These are phyloP conservation scores for Setaria viridis DNA, from an alignment of 202 grass and related monocot species.

Conservation along the genomic window DNA sequence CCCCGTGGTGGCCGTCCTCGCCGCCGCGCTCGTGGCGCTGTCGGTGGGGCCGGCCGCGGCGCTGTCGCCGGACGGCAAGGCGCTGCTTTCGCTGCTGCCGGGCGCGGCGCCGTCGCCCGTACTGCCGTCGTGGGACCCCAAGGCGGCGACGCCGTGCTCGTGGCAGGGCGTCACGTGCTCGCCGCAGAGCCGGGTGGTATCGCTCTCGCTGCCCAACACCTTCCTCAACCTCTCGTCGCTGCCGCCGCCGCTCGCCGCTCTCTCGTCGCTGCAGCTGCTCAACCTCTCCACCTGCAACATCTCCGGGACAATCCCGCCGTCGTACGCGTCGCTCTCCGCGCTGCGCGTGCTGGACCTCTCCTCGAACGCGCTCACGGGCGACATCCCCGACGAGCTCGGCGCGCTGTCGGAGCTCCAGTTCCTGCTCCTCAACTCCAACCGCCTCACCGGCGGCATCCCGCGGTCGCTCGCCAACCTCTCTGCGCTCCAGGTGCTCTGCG, in stretches of 20 bases:
- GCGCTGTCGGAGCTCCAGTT: conserved; percentile 69
- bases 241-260: conserved; percentile 61
- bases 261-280: conserved; percentile 86
- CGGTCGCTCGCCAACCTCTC: conserved; percentile 71
- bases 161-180: conserved; percentile 96
- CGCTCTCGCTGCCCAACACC: conserved; percentile 83
- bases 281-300: conserved; percentile 96
- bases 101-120: conserved; percentile 54
- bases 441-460: conserved; percentile 70
- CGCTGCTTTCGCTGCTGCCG: conserved; percentile 71
- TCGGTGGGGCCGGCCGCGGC: neutral
- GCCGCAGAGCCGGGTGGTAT: conserved; percentile 80
- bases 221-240: conserved; percentile 89
- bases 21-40: neutral
- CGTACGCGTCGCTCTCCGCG: conserved; percentile 57
- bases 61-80: conserved; percentile 76
- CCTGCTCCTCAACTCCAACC: conserved; percentile 89
- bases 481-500: conserved; percentile 84
- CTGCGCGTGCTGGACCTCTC: conserved; percentile 94
- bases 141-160: conserved; percentile 71
- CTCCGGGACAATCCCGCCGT: conserved; percentile 64
- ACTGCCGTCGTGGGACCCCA: conserved; percentile 84
- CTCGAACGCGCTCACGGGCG: conserved; percentile 76
- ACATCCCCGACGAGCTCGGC: conserved; percentile 64
- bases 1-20: neutral